Evolutionary conservation across 345 rosid genomes (phyloP), one percentile per base, ranked within the genome.

Genomic region (Rhodamnia argentea): DNA sequence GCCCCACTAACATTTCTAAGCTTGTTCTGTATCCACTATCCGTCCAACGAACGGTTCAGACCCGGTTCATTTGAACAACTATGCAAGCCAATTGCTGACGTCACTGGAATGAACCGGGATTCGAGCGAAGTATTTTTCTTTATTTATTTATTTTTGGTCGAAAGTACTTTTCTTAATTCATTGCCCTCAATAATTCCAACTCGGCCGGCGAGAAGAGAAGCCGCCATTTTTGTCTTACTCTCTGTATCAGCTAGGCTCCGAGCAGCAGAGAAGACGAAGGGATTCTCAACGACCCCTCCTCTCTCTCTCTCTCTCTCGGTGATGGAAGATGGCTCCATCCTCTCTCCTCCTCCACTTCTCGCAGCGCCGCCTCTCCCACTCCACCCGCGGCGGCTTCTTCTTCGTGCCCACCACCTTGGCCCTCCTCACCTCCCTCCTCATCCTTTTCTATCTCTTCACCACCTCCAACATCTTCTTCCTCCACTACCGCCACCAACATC

Each of bases 391-490:
- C 57, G 83, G 82, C 85, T 87, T 92, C 86, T 91, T 93, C 90
- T 90, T 90, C 82, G 52, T 92, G 14, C 93, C 96, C 85, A 85
- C 96, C 16, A 62, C 88, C 86, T 84, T 94, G 83, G 94, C 93
- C 85, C 92, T 94, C 86, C 27, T 89, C 40, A 88, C 96, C 58
- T 85, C 91, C 58, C 87, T 92, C 76, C 84, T 89, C 86, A 83
- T 94, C 87, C 89, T 94, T 86, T 82, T 92, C 83, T 89, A 92
- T 85, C 84, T 94, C 86, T 92, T 86, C 91, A 83, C 89, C 13
- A 92, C 96, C 54, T 91, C 94, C 24, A 86, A 74, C 86, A 85
- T 93, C 87, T 89, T 87, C 91, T 84, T 88, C 42, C 83, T 86
- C 56, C 62, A 59, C 64, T 89, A 85, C 51, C 87, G 85, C 62